Evolutionary conservation across 106 monocot genomes (phyloP), one percentile per base, ranked within the genome.

Genomic region (Dioscorea zingiberensis): DNA sequence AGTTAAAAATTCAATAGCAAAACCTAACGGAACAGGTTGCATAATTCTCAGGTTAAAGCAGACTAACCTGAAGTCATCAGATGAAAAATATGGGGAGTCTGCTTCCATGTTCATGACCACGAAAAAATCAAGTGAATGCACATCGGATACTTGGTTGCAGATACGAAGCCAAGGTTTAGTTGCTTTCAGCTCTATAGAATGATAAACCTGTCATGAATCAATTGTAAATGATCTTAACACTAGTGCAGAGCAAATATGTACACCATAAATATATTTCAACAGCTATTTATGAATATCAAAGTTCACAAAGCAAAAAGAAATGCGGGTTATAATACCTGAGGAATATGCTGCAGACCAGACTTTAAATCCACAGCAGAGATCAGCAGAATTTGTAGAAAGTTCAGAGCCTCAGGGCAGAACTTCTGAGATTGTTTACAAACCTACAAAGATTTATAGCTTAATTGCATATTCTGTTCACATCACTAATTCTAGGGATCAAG

Each of bases 61-160:
- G 38, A 49, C 77, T 71, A 68, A 93, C 98, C 83, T 98, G 79
- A 98, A 98, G 71, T 55, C 68, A 65, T 98, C 83, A 67, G 89
- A 84, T 15, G 47, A 57, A 71, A 89, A 93, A 70, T 72, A 79
- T 21, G 88, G 48, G 44, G 85, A 83, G 21, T 84, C 92, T 1
- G 51, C 72, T 26, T 81, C 75, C 69, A 84, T 71, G 59, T 78
- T 62, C 71, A 93, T 71, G 48, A 86, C 60, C 49, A 23, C 25
- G n/a, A 89, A 21, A 56, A 98, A 77, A 76, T 93, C 76, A 53
- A 93, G 38, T 27, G 59, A 76, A 65, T 73, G 62, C 25, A 80
- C 67, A 55, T 70, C 68, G 57, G 72, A 78, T 28, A 25, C 71
- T 60, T 68, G 77, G 53, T 78, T 72, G 30, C 46, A 19, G 69